Evolutionary conservation across 306 rosid genomes (phyloP).

Genomic region (Trichosanthes truncata): DNA sequence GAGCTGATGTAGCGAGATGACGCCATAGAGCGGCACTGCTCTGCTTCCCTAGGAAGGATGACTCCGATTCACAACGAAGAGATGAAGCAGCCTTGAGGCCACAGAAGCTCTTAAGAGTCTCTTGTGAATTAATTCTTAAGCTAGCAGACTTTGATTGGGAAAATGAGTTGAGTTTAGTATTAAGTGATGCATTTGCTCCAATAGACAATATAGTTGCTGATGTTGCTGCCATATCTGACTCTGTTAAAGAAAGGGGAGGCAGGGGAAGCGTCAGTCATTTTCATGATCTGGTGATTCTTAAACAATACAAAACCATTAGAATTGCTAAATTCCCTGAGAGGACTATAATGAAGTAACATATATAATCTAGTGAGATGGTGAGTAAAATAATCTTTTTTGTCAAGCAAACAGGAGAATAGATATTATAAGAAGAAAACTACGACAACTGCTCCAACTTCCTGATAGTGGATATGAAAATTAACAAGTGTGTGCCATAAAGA

Average conservation of each 20-base stretch:
- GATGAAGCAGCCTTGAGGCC: constrained; percentile 58
- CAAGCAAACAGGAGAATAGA: not conserved
- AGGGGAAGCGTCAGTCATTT: not conserved
- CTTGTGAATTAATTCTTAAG: constrained; percentile 38
- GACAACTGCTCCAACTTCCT: not conserved
- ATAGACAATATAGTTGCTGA: constrained; percentile 48
- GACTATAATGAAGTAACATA: not conserved
- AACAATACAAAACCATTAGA: not conserved
- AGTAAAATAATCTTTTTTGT: not conserved
- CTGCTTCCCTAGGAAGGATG: constrained; percentile 51
- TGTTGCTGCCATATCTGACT: constrained; percentile 61
- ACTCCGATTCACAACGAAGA: constrained; percentile 31
- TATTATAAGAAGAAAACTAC: not conserved
- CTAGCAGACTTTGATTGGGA: constrained; percentile 39
- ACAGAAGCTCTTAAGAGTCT: constrained; percentile 45
- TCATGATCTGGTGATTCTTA: not conserved
- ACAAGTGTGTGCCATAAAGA: not conserved
- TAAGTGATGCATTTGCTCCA: constrained; percentile 36
- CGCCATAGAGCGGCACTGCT: constrained; percentile 37
- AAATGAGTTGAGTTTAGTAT: constrained; percentile 36
- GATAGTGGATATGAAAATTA: not conserved
- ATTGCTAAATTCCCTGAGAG: not conserved
- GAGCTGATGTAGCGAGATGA: constrained; percentile 45
- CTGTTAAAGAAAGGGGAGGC: constrained; percentile 13
- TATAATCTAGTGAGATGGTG: not conserved